Conservation (phyloP, 176 grass and related monocot genomes). For the Zea luxurians region DNA sequence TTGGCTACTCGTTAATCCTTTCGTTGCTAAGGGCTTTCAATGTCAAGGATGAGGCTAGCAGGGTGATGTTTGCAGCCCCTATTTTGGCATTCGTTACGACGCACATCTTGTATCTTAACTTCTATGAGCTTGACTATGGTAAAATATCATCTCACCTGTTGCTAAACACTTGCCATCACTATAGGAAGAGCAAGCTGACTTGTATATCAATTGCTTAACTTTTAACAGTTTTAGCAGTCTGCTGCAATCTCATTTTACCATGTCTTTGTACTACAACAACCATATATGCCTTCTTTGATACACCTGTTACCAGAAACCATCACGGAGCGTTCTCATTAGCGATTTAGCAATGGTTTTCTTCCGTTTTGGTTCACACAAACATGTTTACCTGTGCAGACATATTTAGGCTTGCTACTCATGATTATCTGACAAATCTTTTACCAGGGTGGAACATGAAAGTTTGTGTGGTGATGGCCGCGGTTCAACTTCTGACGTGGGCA, state of each 20-base stretch:
- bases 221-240: background rate
- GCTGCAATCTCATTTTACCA: conserved; percentile 6
- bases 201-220: too few relatives aligned
- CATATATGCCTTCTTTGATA: background rate
- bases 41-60: conserved; percentile 90
- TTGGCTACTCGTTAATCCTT: conserved; percentile 88
- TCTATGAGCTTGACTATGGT: too few relatives aligned
- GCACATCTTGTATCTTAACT: too few relatives aligned
- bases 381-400: background rate
- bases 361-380: background rate
- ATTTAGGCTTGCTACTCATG: conserved; percentile 8
- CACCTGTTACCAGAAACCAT: background rate
- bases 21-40: conserved; percentile 76
- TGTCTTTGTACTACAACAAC: background rate
- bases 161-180: too few relatives aligned
- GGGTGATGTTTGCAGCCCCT: conserved; percentile 91
- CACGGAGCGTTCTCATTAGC: background rate
- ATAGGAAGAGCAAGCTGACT: too few relatives aligned
- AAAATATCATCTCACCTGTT: too few relatives aligned
- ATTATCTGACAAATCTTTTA: conserved; percentile 32
- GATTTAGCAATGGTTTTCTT: conserved; percentile 1
- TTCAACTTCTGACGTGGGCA: conserved; percentile 78
- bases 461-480: conserved; percentile 68
- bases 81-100: conserved; percentile 75
- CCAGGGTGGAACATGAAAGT: conserved; percentile 99